Evolutionary conservation across 2,329 filamentous ascomycete species (phyloP).

Genomic region (Lasiodiplodia citricola): DNA sequence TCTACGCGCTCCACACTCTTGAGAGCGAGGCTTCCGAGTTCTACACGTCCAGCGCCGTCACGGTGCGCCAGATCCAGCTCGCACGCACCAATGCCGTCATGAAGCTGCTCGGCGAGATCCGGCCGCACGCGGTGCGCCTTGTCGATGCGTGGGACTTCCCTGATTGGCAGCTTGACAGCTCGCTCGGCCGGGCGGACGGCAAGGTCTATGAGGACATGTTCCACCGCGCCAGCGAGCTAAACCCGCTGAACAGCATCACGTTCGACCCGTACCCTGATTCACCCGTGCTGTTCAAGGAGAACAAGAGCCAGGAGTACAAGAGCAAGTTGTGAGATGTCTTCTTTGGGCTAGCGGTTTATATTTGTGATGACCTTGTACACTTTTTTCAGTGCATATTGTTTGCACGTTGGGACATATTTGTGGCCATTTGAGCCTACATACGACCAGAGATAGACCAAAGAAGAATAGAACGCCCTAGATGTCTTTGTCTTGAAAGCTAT

Average conservation of each 20-base stretch:
- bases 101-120: conserved; percentile 71
- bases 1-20: conserved; percentile 69
- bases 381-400: conserved; percentile 21
- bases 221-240: conserved; percentile 71
- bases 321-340: conserved; percentile 16
- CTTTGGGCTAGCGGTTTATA: not conserved
- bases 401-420: conserved; percentile 29
- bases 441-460: conserved; percentile 31
- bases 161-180: conserved; percentile 77
- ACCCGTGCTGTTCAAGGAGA: conserved; percentile 63
- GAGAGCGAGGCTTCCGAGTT: conserved; percentile 74
- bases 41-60: conserved; percentile 71
- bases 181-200: conserved; percentile 72
- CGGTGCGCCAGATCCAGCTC: conserved; percentile 73
- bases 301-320: conserved; percentile 30
- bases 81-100: conserved; percentile 71
- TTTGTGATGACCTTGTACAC: conserved; percentile 2
- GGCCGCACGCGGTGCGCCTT: conserved; percentile 73
- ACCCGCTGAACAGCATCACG: conserved; percentile 73
- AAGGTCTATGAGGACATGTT: conserved; percentile 82
- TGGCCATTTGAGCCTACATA: conserved; percentile 26
- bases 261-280: conserved; percentile 75
- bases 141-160: conserved; percentile 79
- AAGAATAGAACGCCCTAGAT: conserved; percentile 32
- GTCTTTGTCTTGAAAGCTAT: conserved; percentile 27